Conservation (phyloP, 1,139 yeast genomes). For the Kazachstania sp. region DNA sequence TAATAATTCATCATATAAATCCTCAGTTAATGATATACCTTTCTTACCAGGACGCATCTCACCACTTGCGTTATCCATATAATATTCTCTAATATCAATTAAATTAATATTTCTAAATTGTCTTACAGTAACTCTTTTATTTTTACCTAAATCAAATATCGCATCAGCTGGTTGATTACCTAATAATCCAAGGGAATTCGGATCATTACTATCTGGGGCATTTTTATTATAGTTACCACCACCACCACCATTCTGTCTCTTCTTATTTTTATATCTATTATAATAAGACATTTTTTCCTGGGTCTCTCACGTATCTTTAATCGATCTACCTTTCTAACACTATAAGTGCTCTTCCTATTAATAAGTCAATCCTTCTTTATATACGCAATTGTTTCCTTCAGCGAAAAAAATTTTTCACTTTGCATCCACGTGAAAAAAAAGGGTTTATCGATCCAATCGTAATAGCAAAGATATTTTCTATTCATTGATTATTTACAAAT, state of each 20-base stretch:
- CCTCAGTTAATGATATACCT: conserved; percentile 73
- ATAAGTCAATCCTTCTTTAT: too few species aligned
- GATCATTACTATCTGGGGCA: not conserved
- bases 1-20: conserved; percentile 52
- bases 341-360: too few species aligned
- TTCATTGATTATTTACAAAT: too few species aligned
- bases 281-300: conserved; percentile 29
- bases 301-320: too few species aligned
- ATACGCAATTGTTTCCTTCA: too few species aligned
- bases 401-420: too few species aligned
- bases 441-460: too few species aligned
- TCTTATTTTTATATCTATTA: conserved; percentile 25
- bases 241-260: conserved; percentile 10
- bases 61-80: conserved; percentile 50
- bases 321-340: too few species aligned
- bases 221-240: not conserved
- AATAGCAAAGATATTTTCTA: too few species aligned
- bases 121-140: conserved; percentile 64
- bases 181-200: conserved; percentile 7
- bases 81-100: conserved; percentile 77
- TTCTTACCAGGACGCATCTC: conserved; percentile 72
- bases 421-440: too few species aligned
- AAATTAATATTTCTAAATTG: conserved; percentile 55
- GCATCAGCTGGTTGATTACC: conserved; percentile 20
- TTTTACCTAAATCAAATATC: conserved; percentile 47